phyloP scores from a whole-genome alignment of 202 grass and related monocot genomes.

The Brachypodium distachyon region DNA sequence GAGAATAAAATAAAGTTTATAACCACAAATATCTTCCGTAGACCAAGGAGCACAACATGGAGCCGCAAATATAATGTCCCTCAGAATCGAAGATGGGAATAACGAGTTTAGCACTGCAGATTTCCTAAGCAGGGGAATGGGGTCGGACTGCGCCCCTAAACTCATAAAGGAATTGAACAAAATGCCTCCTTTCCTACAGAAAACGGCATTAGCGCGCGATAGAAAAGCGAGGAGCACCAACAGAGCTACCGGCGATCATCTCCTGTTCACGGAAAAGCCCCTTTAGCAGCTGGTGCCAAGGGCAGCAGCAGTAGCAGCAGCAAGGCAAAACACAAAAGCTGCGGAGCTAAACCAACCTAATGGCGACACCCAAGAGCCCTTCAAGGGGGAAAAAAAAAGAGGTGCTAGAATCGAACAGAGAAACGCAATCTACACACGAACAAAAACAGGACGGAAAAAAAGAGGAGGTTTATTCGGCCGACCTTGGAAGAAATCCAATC shows the following conservation, averaged over 20 bases:
- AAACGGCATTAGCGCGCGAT: background rate
- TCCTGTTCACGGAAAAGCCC: background rate
- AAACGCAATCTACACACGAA: background rate
- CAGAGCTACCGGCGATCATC: background rate
- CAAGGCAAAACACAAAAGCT: background rate
- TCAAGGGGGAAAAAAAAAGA: too few species aligned
- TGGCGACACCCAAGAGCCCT: background rate
- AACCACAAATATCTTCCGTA: background rate
- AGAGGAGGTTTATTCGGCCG: background rate
- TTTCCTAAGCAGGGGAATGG: background rate
- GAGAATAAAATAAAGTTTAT: background rate
- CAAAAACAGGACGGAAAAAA: background rate
- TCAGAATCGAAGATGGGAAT: background rate
- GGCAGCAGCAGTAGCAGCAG: background rate
- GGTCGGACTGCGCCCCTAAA: background rate
- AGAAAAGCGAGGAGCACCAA: background rate
- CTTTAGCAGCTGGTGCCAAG: background rate
- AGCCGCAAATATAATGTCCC: background rate
- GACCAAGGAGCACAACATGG: background rate
- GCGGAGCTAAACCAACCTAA: background rate
- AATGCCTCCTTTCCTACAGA: background rate
- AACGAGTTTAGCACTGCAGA: background rate
- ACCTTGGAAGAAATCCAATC: conserved; percentile 21
- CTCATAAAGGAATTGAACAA: background rate
- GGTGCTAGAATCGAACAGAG: background rate